Evolutionary conservation across 2,329 filamentous ascomycete species (phyloP).

Genomic region (Scolecobasidium constrictum): DNA sequence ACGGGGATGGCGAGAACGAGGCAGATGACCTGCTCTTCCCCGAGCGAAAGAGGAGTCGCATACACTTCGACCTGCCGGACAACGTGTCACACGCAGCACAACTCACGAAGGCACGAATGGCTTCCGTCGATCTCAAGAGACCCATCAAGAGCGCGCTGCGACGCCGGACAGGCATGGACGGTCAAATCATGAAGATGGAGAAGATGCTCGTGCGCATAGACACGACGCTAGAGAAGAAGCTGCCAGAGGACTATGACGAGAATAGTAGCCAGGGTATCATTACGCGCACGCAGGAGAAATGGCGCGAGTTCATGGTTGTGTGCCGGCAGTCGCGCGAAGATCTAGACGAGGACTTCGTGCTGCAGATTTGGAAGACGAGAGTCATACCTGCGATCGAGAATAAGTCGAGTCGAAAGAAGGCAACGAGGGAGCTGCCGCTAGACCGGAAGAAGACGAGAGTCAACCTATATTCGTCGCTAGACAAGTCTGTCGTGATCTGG

Average conservation of each 20-base stretch:
- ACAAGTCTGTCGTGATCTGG: slow-evolving; percentile 58
- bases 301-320: slow-evolving; percentile 53
- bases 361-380: slow-evolving; percentile 51
- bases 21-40: background rate
- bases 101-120: slow-evolving; percentile 26
- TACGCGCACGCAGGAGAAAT: slow-evolving; percentile 49
- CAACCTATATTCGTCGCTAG: slow-evolving; percentile 54
- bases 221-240: slow-evolving; percentile 34
- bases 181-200: slow-evolving; percentile 56
- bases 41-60: slow-evolving; percentile 14
- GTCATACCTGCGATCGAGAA: slow-evolving; percentile 51
- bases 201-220: slow-evolving; percentile 57
- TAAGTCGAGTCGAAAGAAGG: slow-evolving; percentile 40
- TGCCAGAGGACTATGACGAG: slow-evolving; percentile 52
- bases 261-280: slow-evolving; percentile 50
- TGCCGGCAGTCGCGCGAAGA: slow-evolving; percentile 47
- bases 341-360: slow-evolving; percentile 40
- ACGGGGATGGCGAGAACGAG: background rate
- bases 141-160: slow-evolving; percentile 11
- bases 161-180: slow-evolving; percentile 27
- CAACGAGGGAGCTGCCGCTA: slow-evolving; percentile 47
- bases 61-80: slow-evolving; percentile 32
- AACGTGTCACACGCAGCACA: slow-evolving; percentile 26
- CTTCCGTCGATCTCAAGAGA: slow-evolving; percentile 26
- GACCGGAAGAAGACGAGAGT: slow-evolving; percentile 42